phyloP scores from a whole-genome alignment of 306 rosid genomes.

The Vigna hirtella region DNA sequence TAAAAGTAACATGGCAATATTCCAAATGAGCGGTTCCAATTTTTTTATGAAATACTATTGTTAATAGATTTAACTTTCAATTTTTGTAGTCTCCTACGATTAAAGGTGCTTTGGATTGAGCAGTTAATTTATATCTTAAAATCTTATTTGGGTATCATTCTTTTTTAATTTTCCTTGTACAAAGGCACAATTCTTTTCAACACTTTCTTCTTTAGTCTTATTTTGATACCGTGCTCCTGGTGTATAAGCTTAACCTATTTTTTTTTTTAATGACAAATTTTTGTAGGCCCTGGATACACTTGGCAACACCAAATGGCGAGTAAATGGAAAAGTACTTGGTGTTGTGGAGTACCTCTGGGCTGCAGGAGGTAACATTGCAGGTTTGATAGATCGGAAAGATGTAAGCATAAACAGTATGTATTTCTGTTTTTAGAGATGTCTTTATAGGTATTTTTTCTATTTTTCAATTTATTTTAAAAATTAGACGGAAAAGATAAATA shows the following conservation, averaged over 20 bases:
- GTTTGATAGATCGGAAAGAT: constrained; percentile 79
- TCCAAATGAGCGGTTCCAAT: neutral
- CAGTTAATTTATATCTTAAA: constrained; percentile 1
- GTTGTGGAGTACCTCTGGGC: constrained; percentile 87
- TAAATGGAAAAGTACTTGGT: constrained; percentile 68
- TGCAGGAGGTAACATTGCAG: constrained; percentile 81
- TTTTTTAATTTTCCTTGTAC: constrained; percentile 5
- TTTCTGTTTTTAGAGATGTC: neutral
- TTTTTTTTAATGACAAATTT: constrained; percentile 19
- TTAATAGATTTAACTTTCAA: neutral
- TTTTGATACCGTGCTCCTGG: constrained; percentile 2
- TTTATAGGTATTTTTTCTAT: constrained; percentile 2
- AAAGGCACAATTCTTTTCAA: constrained; percentile 1
- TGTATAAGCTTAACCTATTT: neutral
- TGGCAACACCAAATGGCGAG: constrained; percentile 85
- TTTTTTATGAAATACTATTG: constrained; percentile 14
- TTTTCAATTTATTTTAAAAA: constrained; percentile 30
- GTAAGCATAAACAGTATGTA: constrained; percentile 52
- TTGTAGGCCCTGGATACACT: constrained; percentile 83
- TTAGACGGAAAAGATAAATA: constrained; percentile 1
- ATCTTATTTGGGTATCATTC: neutral
- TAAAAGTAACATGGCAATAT: neutral
- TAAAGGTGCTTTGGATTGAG: neutral
- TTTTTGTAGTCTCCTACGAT: constrained; percentile 18
- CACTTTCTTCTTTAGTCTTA: constrained; percentile 33